Evolutionary conservation across 2,329 filamentous ascomycete species (phyloP).

Genomic region (Fusarium torulosum): DNA sequence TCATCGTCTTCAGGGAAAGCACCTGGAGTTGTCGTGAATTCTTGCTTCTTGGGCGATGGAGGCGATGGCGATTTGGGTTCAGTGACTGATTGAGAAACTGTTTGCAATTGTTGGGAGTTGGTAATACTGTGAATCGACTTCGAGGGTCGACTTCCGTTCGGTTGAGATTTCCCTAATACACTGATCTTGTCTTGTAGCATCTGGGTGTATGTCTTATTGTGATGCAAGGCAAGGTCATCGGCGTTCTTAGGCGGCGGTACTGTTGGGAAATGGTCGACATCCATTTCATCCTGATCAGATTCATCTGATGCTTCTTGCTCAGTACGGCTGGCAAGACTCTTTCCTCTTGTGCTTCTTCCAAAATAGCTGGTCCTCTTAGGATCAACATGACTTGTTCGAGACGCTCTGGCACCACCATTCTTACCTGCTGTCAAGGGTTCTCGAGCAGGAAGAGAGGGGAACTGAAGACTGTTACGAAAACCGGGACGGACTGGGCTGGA

Average conservation of each 20-base stretch:
- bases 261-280: slow-evolving; percentile 61
- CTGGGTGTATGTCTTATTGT: slow-evolving; percentile 94
- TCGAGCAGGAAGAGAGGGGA: slow-evolving; percentile 90
- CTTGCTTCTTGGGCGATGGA: slow-evolving; percentile 48
- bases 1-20: slow-evolving; percentile 70
- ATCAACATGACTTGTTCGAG: slow-evolving; percentile 83
- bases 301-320: slow-evolving; percentile 60
- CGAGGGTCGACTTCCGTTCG: slow-evolving; percentile 60
- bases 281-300: slow-evolving; percentile 65
- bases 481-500: slow-evolving; percentile 82
- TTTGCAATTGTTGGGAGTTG: slow-evolving; percentile 49
- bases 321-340: slow-evolving; percentile 70
- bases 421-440: slow-evolving; percentile 89
- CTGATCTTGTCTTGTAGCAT: slow-evolving; percentile 93
- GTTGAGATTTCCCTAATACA: slow-evolving; percentile 71
- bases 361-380: slow-evolving; percentile 79
- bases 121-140: slow-evolving; percentile 60
- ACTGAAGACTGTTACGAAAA: slow-evolving; percentile 92
- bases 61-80: slow-evolving; percentile 50
- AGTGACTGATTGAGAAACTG: slow-evolving; percentile 47
- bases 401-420: slow-evolving; percentile 79
- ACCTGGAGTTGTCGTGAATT: slow-evolving; percentile 64
- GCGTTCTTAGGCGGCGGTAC: slow-evolving; percentile 57
- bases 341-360: slow-evolving; percentile 78
- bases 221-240: slow-evolving; percentile 59